These are phyloP conservation scores for Candida ipomoeae DNA, from an alignment of 805 yeast genomes.

Conservation along the genomic window DNA sequence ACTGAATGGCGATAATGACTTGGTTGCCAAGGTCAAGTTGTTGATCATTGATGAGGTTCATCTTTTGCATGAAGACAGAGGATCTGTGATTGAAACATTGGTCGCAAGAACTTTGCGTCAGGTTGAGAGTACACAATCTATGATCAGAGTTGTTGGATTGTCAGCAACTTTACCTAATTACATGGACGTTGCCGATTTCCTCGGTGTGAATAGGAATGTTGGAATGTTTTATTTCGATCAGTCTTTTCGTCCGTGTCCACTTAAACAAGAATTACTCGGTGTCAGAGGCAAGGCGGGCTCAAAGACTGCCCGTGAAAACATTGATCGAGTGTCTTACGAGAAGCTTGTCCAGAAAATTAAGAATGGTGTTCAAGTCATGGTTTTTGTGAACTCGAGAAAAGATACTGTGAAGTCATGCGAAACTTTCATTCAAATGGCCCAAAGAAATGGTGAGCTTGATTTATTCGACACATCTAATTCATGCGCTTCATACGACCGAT, in stretches of 20 bases:
- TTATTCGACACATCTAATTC: conserved; percentile 55
- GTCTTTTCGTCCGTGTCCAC: conserved; percentile 89
- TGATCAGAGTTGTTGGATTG: conserved; percentile 20
- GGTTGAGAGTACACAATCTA: conserved; percentile 86
- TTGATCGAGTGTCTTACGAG: conserved; percentile 73
- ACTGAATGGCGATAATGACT: conserved; percentile 54
- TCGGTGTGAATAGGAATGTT: conserved; percentile 82
- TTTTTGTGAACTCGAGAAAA: conserved; percentile 92
- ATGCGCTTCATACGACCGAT: conserved; percentile 38
- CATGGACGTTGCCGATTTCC: conserved; percentile 74
- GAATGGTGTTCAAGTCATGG: conserved; percentile 87
- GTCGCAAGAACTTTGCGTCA: conserved; percentile 78
- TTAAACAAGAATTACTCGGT: conserved; percentile 83
- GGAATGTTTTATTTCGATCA: conserved; percentile 96
- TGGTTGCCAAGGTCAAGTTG: conserved; percentile 70
- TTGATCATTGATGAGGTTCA: conserved; percentile 96
- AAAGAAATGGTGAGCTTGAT: conserved; percentile 50
- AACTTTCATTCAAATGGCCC: conserved; percentile 65
- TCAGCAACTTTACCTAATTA: conserved; percentile 20
- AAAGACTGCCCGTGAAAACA: conserved; percentile 61
- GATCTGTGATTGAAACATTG: conserved; percentile 88
- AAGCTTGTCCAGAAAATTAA: conserved; percentile 64
- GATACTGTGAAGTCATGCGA: conserved; percentile 85
- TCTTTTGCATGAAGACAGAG: conserved; percentile 93
- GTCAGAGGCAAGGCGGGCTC: conserved; percentile 83